Evolutionary conservation across 306 rosid genomes (phyloP).

Genomic region (Rosa chinensis): DNA sequence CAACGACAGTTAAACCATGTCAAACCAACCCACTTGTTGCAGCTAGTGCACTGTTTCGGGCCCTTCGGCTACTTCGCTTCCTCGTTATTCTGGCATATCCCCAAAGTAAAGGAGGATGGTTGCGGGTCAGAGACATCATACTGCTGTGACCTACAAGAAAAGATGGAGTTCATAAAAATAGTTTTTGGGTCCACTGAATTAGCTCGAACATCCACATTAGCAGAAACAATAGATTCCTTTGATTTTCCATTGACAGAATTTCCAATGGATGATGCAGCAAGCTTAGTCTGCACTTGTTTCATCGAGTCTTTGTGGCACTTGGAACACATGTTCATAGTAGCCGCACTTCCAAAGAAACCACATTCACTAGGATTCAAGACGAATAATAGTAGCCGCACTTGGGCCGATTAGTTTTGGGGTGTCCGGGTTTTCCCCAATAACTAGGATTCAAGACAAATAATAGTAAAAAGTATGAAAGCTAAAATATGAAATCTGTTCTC

Average conservation of each 20-base stretch:
- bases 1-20: constrained; percentile 86
- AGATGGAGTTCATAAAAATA: constrained; percentile 4
- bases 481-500: too few relatives aligned
- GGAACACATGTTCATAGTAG: constrained; percentile 93
- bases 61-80: constrained; percentile 61
- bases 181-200: constrained; percentile 49
- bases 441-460: too few relatives aligned
- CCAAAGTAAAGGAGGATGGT: not conserved
- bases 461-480: too few relatives aligned
- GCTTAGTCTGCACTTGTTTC: constrained; percentile 77
- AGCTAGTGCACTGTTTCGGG: constrained; percentile 70
- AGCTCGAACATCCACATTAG: constrained; percentile 5
- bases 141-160: not conserved
- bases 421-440: too few relatives aligned
- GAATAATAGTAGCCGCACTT: constrained; percentile 49
- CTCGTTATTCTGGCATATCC: constrained; percentile 2
- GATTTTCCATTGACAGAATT: constrained; percentile 72
- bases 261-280: constrained; percentile 74
- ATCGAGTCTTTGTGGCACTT: constrained; percentile 86
- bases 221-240: constrained; percentile 33
- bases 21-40: constrained; percentile 83
- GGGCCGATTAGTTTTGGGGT: not conserved
- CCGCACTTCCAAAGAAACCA: constrained; percentile 85
- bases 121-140: not conserved
- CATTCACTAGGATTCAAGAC: constrained; percentile 33